Base-by-base conservation (phyloP, 1,139 yeast species). In the Candida anutae region DNA sequence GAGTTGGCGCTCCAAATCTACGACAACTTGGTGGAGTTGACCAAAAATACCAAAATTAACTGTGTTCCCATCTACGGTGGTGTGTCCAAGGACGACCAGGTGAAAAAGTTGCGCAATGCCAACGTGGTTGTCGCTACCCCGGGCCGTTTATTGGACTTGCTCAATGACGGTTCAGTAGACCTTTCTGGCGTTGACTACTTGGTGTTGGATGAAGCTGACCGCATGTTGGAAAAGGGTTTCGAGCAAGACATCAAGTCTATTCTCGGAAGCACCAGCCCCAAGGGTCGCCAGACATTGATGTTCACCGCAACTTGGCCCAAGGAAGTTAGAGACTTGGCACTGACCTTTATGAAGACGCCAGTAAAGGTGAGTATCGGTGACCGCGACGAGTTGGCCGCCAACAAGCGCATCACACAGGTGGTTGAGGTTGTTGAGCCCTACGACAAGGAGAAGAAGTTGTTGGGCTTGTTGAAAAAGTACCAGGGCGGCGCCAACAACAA, bases 51-150 rank as follows among this genome's bases (percentile, higher is more conserved):
- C 30, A 70, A 73, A 10, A 53, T 87, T 33, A 64, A 75, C 34
- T 79, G 93, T 47, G 87, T 82, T 27, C 88, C 95, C 55, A 70
- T 90, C 17, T 93, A 93, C 46, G 99, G 99, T 39, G 99, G 99
- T 58, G 98, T 93, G 31, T 82, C 95, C 40, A 90, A 90, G 54
- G 93, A 84, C 38, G 94, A 82, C 36, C 99, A 90, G 60, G 74
- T 88, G 46, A 63, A 57, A 34, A 74, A 77, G 35, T 61, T 88
- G 40, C 70, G 64, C 38, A 69, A 55, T 30, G 71, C 82, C 18
- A 77, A 79, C 44, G 77, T 87, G 36, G 93, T 88, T 11, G 84
- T 93, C 45, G 98, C 97, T 21, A 93, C 98, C 5, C 98, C 98
- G 10, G 99, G 99, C 40, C 77, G 99, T 55, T 66, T 93, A 46